Percentiles rank a stretch among this genome's conserved stretches.
Conservation (phyloP, 495 filamentous ascomycete genomes). For the Aspergillus homomorphus region DNA sequence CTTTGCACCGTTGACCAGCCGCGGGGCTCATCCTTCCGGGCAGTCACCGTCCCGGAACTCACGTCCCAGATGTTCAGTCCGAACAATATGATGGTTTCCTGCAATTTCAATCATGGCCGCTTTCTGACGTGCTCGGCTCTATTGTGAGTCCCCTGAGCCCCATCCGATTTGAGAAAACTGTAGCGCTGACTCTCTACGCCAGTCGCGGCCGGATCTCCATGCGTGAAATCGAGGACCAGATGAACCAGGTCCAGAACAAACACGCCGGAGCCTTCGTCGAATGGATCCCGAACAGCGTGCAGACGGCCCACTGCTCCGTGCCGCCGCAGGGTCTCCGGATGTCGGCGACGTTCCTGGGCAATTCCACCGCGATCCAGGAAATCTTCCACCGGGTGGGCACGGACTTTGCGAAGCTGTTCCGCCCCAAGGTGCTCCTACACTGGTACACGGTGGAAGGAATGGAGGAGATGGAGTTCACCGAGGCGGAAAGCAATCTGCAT, state of each 20-base stretch:
- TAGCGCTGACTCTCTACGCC: slow-evolving; percentile 1
- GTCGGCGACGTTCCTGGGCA: slow-evolving; percentile 98
- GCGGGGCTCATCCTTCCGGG: slow-evolving; percentile 93
- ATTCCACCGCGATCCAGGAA: slow-evolving; percentile 99
- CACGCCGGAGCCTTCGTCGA: slow-evolving; percentile 99
- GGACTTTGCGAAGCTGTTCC: slow-evolving; percentile 99
- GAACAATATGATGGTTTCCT: slow-evolving; percentile 99
- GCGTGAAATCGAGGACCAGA: slow-evolving; percentile 99
- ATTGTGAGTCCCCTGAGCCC: slow-evolving; percentile 52
- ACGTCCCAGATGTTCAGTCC: slow-evolving; percentile 99
- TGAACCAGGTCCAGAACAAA: slow-evolving; percentile 99
- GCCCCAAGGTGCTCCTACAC: slow-evolving; percentile 99
- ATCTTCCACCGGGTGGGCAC: slow-evolving; percentile 99
- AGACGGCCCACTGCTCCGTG: slow-evolving; percentile 99
- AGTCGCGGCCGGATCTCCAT: slow-evolving; percentile 99
- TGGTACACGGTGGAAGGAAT: slow-evolving; percentile 99
- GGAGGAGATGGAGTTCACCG: slow-evolving; percentile 99
- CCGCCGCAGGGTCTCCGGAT: slow-evolving; percentile 97
- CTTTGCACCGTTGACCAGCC: slow-evolving; percentile 97
- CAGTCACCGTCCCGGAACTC: slow-evolving; percentile 94
- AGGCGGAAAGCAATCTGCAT: slow-evolving; percentile 99
- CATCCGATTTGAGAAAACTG: not conserved
- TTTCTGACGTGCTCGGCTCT: slow-evolving; percentile 99
- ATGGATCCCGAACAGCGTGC: slow-evolving; percentile 99
- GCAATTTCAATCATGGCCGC: slow-evolving; percentile 98